Evolutionary conservation across 2,329 filamentous ascomycete genomes (phyloP), one percentile per base, ranked within the genome.

Genomic region (Colletotrichum camelliae): DNA sequence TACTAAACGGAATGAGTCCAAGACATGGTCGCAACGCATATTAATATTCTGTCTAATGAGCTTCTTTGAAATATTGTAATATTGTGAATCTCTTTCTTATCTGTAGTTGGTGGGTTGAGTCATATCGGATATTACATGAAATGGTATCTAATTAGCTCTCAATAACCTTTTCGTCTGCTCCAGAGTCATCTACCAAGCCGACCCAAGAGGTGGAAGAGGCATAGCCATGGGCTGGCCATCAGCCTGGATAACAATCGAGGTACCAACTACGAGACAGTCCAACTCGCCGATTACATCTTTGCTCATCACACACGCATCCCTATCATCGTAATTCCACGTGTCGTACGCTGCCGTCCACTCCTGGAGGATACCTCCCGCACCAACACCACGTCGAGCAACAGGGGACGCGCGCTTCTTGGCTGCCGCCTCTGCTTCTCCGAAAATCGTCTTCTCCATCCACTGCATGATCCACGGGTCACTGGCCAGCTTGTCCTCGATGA

Each of bases 1-100:
- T 2, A 0, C 12, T 2, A 0, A 6, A 12, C 39, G 9, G 5
- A 43, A 43, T 12, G 5, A 0, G 12, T n/a, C 18, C 0, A n/a
- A 48, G 1, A 1, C 18, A 48, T 12, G n/a, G 9, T 5, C 10
- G 4, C 3, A 12, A 18, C n/a, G 39, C 39, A 3, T n/a, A 43
- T 43, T n/a, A 18, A 2, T 5, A 3, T 2, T 43, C 4, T 43
- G 39, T n/a, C 1, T 29, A 12, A 43, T n/a, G 9, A 48, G 39
- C 39, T 7, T n/a, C 12, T 9, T 48, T n/a, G 5, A n/a, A 43
- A n/a, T 8, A 16, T 10, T 10, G 39, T n/a, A n/a, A 48, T 48
- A 43, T 2, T 7, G 9, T 3, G 39, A n/a, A 48, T 12, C 9
- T 48, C 39, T 43, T 43, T 0, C 18, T n/a, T 1, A 43, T 12